Evolutionary conservation across 1,284 basidiomycete genomes (phyloP).

Genomic region (Ceratobasidium sp.): DNA sequence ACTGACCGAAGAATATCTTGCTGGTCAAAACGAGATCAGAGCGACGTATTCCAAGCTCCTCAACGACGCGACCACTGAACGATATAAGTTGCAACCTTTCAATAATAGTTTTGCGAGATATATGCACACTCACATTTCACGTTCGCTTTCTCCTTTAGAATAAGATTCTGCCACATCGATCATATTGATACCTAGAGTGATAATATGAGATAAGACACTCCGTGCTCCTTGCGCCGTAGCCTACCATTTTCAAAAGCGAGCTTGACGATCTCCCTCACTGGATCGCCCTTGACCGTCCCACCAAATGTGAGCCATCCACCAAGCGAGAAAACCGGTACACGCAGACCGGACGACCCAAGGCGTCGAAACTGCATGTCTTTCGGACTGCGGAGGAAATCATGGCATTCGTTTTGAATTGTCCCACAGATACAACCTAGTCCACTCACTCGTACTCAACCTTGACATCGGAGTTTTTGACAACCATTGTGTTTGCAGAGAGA

Average conservation of each 20-base stretch:
- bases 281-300: slow-evolving; percentile 75
- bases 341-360: slow-evolving; percentile 78
- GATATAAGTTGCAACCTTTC: neutral
- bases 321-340: slow-evolving; percentile 80
- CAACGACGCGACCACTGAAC: slow-evolving; percentile 60
- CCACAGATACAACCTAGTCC: no score
- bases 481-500: neutral
- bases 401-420: neutral
- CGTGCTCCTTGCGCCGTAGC: no score
- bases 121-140: slow-evolving; percentile 49
- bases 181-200: slow-evolving; percentile 59
- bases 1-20: slow-evolving; percentile 63
- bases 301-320: slow-evolving; percentile 84
- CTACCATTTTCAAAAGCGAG: slow-evolving; percentile 51
- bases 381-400: neutral
- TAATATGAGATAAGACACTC: no score
- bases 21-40: slow-evolving; percentile 63
- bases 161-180: slow-evolving; percentile 66
- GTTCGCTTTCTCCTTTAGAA: slow-evolving; percentile 60
- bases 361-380: slow-evolving; percentile 81
- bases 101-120: slow-evolving; percentile 49
- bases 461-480: slow-evolving; percentile 10
- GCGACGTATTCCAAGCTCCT: slow-evolving; percentile 63
- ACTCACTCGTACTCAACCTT: slow-evolving; percentile 6
- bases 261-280: slow-evolving; percentile 65